Evolutionary conservation across 208 protist species (phyloP), one percentile per base, ranked within the genome.

Genomic region (Balamuthia mandrillaris): DNA sequence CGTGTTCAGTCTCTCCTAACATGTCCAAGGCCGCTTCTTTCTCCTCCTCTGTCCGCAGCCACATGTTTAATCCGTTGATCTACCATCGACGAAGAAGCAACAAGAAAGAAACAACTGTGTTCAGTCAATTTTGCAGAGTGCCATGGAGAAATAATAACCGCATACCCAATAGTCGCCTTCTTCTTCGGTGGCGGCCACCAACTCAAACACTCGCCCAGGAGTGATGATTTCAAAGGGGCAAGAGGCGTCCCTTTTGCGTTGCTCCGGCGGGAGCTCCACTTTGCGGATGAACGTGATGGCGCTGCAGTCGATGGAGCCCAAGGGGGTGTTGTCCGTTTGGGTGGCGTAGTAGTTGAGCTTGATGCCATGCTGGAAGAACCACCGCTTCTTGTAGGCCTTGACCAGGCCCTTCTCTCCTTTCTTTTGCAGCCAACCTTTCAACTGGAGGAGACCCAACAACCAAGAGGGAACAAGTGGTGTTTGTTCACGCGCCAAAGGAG

Each of bases 381-480:
- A 70, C n/a, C 61, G 61, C 61, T 70, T 70, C 61, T 70, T 70
- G 61, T 70, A 70, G 61, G 37, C 47, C 37, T 39, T 33, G 12
- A 70, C 61, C 33, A 70, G 61, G 9, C 61, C 61, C 27, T 70
- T 70, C 61, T 70, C 61, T 33, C 61, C 61, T 39, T 45, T 70
- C 61, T 70, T 70, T 24, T 70, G 61, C 29, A 70, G 35, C 9
- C 47, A 70, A 6, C 61, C 61, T 10, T 70, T 29, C 7, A 70
- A 39, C 61, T 70, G 61, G 5, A 1, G 0, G 16, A 54, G 47
- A n/a, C n/a, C n/a, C n/a, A n/a, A n/a, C n/a, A n/a, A n/a, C n/a
- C n/a, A n/a, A n/a, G n/a, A n/a, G n/a, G n/a, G n/a, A n/a, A n/a
- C n/a, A n/a, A n/a, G n/a, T n/a, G n/a, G n/a, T n/a, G n/a, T n/a